Percentiles rank a stretch among this genome's conserved stretches.
Conservation (phyloP, 1,139 yeast species). For the Lodderomyces oxycetoniae region DNA sequence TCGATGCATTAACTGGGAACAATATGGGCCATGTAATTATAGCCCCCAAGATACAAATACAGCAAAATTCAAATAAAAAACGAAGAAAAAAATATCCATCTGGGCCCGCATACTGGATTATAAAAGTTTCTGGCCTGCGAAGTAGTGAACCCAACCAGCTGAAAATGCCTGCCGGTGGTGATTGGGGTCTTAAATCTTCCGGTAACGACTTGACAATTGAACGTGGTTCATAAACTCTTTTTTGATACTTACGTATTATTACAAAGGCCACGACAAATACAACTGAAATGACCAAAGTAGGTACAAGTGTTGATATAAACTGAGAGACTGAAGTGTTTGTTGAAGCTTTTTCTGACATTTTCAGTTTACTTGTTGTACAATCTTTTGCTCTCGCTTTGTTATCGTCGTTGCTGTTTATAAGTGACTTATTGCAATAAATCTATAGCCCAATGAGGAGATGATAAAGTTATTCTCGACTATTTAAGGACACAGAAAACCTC, state of each 20-base stretch:
- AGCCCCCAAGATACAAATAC: constrained; percentile 60
- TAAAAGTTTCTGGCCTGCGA: constrained; percentile 56
- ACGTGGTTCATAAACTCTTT: constrained; percentile 80
- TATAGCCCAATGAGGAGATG: no score
- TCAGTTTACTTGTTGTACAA: no score
- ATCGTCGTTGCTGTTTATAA: no score
- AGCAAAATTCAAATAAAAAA: constrained; percentile 60
- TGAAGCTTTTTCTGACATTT: constrained; percentile 4
- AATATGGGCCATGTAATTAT: constrained; percentile 69
- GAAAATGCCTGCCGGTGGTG: constrained; percentile 51
- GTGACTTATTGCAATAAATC: no score
- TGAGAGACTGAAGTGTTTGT: constrained; percentile 29
- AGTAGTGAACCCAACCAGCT: constrained; percentile 53
- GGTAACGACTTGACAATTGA: constrained; percentile 42
- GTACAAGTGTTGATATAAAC: constrained; percentile 36
- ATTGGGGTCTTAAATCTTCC: constrained; percentile 44
- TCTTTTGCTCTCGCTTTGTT: no score
- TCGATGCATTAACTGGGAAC: constrained; percentile 83
- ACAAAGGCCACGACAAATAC: constrained; percentile 57
- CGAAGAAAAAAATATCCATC: constrained; percentile 89
- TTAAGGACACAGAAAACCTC: no score
- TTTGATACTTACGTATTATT: constrained; percentile 58
- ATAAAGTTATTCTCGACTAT: no score
- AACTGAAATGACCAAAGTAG: constrained; percentile 45
- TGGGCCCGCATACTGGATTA: constrained; percentile 75